Conservation (phyloP, 768 basidiomycete species). For the Symmetrospora coprosmae region DNA sequence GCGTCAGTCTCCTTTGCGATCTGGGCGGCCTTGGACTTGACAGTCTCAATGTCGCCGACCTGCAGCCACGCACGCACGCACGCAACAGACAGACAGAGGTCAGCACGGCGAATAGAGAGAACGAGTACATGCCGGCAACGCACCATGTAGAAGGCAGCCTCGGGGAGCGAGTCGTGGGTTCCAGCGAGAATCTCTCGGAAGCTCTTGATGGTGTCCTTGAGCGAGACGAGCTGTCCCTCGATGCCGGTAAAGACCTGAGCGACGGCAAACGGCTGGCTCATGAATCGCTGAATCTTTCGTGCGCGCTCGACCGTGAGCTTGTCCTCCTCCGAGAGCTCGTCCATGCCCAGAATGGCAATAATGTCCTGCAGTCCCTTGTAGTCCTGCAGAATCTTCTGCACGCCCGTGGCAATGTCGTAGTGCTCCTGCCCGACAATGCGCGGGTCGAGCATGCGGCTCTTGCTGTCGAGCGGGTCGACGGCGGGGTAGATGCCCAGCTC, state of each 20-base stretch:
- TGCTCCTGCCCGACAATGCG: conserved; percentile 92
- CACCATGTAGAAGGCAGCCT: conserved; percentile 92
- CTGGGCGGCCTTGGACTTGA: conserved; percentile 90
- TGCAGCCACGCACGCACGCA: too few relatives aligned
- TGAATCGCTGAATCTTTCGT: conserved; percentile 96
- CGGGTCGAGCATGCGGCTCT: conserved; percentile 99
- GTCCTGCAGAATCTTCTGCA: conserved; percentile 81
- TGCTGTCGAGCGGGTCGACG: conserved; percentile 97
- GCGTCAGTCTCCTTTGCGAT: conserved; percentile 96
- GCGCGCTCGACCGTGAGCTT: conserved; percentile 82
- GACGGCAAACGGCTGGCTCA: conserved; percentile 99
- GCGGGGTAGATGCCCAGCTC: conserved; percentile 81
- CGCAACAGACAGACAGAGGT: not conserved
- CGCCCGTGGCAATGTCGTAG: conserved; percentile 87
- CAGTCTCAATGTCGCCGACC: conserved; percentile 63
- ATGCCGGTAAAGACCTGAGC: conserved; percentile 99
- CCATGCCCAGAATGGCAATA: conserved; percentile 99
- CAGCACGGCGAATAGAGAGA: not conserved
- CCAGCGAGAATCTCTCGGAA: conserved; percentile 97
- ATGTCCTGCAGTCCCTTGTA: conserved; percentile 59
- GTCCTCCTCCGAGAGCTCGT: conserved; percentile 99
- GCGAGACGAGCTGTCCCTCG: conserved; percentile 86
- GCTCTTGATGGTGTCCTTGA: conserved; percentile 86
- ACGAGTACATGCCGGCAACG: too few relatives aligned
- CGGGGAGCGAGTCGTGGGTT: conserved; percentile 72